A percentile compares a stretch with the other conserved stretches of the same genome.
phyloP scores from a whole-genome alignment of 2,329 filamentous ascomycete species.

The Mycosphaerella arachidis region DNA sequence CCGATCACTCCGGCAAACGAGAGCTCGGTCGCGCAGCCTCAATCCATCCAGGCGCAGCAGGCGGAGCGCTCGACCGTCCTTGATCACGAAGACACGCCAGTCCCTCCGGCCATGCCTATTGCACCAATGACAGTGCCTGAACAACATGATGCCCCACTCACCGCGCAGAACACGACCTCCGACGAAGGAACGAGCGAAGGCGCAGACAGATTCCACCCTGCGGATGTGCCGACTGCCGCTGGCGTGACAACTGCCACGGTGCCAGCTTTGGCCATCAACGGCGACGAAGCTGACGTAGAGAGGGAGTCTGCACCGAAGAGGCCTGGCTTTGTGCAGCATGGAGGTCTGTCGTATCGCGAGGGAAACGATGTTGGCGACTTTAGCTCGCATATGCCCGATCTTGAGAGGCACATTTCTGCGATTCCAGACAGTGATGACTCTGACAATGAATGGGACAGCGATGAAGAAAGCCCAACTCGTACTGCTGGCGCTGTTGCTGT shows the following conservation, averaged over 20 bases:
- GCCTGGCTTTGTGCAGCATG: slow-evolving; percentile 15
- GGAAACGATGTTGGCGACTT: not conserved
- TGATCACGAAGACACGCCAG: not conserved
- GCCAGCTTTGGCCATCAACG: slow-evolving; percentile 6
- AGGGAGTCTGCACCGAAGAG: not conserved
- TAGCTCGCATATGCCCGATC: slow-evolving; percentile 19
- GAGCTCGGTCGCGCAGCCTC: not conserved
- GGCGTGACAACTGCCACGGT: slow-evolving; percentile 1
- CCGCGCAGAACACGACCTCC: not conserved
- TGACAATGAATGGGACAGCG: slow-evolving; percentile 17
- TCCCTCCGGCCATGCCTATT: not conserved
- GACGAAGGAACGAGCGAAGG: not conserved
- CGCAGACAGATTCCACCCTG: slow-evolving; percentile 5
- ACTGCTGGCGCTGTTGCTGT: slow-evolving; percentile 1
- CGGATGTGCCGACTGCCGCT: not conserved
- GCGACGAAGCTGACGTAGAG: not conserved
- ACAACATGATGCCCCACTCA: not conserved
- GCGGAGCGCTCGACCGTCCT: not conserved
- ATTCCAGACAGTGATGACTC: slow-evolving; percentile 26
- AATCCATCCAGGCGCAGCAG: not conserved
- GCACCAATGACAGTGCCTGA: not conserved
- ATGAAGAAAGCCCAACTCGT: slow-evolving; percentile 1
- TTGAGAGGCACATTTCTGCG: slow-evolving; percentile 32
- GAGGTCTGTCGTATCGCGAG: slow-evolving; percentile 3
- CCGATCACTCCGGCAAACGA: not conserved